phyloP scores from a whole-genome alignment of 2,329 filamentous ascomycete species.

The Colletotrichum ledebouriae region DNA sequence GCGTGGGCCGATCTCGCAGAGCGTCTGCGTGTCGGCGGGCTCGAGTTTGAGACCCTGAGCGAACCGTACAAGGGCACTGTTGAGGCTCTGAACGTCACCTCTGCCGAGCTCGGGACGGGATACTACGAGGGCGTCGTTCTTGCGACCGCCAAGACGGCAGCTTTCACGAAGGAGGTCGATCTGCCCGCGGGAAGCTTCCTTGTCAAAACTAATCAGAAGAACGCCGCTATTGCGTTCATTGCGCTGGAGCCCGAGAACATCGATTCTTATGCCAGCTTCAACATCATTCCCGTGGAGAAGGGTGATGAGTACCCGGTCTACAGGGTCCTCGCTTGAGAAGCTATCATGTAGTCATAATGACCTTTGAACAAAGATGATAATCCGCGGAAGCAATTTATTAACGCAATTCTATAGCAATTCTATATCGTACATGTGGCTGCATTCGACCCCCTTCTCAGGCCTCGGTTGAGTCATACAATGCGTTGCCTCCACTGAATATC shows the following conservation, averaged over 20 bases:
- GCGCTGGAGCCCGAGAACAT: slow-evolving; percentile 52
- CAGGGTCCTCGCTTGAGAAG: slow-evolving; percentile 40
- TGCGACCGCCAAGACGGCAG: slow-evolving; percentile 44
- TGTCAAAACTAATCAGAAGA: slow-evolving; percentile 51
- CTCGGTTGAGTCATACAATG: not conserved
- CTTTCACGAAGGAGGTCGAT: slow-evolving; percentile 42
- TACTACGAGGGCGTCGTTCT: slow-evolving; percentile 50
- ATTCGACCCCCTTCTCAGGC: not conserved
- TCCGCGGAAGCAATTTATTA: not conserved
- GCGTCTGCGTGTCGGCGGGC: slow-evolving; percentile 46
- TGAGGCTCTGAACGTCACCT: slow-evolving; percentile 47
- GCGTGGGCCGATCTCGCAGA: slow-evolving; percentile 49
- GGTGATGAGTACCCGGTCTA: slow-evolving; percentile 51
- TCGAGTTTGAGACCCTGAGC: slow-evolving; percentile 47
- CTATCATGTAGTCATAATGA: not conserved
- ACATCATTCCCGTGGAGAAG: slow-evolving; percentile 47
- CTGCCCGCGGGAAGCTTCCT: slow-evolving; percentile 49
- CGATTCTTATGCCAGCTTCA: slow-evolving; percentile 51
- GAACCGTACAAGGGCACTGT: slow-evolving; percentile 47
- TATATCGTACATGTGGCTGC: not conserved
- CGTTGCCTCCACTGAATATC: slow-evolving; percentile 28
- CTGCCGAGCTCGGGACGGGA: slow-evolving; percentile 43
- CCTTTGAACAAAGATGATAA: not conserved
- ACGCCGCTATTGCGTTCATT: slow-evolving; percentile 48
- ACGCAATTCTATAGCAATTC: not conserved